phyloP scores from a whole-genome alignment of 441 rosid species.

The Adansonia grandidieri region DNA sequence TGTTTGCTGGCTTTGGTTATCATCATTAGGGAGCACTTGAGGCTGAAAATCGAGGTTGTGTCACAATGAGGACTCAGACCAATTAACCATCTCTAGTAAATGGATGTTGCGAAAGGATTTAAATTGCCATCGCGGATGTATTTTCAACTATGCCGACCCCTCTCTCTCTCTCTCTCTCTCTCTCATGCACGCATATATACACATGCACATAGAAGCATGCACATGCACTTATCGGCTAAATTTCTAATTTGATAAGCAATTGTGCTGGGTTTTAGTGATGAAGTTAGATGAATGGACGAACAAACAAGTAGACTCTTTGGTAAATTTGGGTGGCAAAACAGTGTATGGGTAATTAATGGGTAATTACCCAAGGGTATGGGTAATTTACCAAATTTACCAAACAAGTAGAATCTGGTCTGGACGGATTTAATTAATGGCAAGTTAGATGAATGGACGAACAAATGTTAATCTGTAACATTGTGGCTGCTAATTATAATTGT shows the following conservation, averaged over 20 bases:
- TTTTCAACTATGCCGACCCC: too few species aligned
- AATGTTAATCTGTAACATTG: background rate
- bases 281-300: constrained; percentile 97
- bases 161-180: too few species aligned
- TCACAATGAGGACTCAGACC: background rate
- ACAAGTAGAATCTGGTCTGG: too few species aligned
- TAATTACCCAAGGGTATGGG: too few species aligned
- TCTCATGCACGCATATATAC: background rate
- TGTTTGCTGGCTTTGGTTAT: background rate
- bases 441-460: too few species aligned
- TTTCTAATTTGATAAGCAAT: constrained; percentile 22
- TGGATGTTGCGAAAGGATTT: too few species aligned
- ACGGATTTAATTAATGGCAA: too few species aligned
- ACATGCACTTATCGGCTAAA: constrained; percentile 5
- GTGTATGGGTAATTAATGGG: too few species aligned
- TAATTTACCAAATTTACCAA: too few species aligned
- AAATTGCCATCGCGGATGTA: too few species aligned
- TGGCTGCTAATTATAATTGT: background rate
- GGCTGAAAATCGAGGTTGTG: background rate
- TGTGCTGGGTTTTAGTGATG: constrained; percentile 75
- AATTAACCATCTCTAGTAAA: background rate
- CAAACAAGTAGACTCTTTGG: constrained; percentile 71
- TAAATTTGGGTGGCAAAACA: constrained; percentile 66
- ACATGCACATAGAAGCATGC: background rate
- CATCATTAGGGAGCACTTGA: background rate